phyloP scores from a whole-genome alignment of 768 basidiomycete species.

The Pisolithus marmoratus region DNA sequence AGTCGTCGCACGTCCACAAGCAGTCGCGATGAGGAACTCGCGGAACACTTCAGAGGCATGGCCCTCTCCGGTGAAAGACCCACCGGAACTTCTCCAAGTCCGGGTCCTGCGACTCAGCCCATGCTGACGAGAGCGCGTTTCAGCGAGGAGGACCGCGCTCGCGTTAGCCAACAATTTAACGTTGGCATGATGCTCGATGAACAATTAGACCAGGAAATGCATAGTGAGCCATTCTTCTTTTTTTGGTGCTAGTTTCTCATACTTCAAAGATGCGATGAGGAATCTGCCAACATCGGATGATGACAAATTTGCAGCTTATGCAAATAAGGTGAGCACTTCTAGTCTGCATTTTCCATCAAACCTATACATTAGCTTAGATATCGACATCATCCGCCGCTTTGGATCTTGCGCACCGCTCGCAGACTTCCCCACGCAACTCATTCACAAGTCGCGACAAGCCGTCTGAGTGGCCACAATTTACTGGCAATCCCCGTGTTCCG shows the following conservation, averaged over 20 bases:
- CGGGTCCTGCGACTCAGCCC: conserved; percentile 46
- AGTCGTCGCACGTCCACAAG: conserved; percentile 87
- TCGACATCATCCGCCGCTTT: conserved; percentile 88
- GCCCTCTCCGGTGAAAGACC: conserved; percentile 62
- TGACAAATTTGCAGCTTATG: conserved; percentile 71
- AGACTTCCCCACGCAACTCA: conserved; percentile 65
- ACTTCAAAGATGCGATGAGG: conserved; percentile 71
- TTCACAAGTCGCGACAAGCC: conserved; percentile 62
- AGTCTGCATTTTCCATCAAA: not conserved
- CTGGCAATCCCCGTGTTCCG: conserved; percentile 53
- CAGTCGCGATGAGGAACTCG: conserved; percentile 78
- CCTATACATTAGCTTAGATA: conserved; percentile 38
- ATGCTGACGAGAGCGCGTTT: conserved; percentile 50
- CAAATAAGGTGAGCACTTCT: conserved; percentile 49
- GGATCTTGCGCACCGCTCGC: conserved; percentile 86
- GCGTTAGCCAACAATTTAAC: conserved; percentile 63
- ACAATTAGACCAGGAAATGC: conserved; percentile 91
- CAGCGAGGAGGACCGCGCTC: conserved; percentile 52
- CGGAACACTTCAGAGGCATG: conserved; percentile 67
- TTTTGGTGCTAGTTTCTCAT: conserved; percentile 9
- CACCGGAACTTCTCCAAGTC: conserved; percentile 49
- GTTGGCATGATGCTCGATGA: conserved; percentile 90
- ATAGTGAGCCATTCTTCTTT: conserved; percentile 51
- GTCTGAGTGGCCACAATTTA: conserved; percentile 94
- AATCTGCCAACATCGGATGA: conserved; percentile 84